These are phyloP conservation scores for Metschnikowia orientalis DNA, from an alignment of 805 yeast species.

Conservation along the genomic window DNA sequence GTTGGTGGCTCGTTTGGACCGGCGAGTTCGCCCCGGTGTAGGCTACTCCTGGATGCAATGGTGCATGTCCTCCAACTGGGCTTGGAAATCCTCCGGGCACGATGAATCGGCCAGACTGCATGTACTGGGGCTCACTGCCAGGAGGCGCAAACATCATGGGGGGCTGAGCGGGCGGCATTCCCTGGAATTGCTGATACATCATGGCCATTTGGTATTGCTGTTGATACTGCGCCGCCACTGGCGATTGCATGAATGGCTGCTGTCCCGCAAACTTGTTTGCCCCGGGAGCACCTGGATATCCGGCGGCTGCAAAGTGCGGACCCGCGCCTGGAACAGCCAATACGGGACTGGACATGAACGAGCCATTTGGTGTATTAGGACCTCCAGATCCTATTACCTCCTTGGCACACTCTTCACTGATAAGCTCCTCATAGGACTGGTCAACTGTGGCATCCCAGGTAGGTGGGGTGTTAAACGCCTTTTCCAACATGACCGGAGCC, in stretches of 20 bases:
- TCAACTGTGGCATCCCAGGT: conserved; percentile 66
- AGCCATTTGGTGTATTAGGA: conserved; percentile 19
- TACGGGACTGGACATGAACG: conserved; percentile 32
- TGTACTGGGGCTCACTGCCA: conserved; percentile 28
- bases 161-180: conserved; percentile 31
- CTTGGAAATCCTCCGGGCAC: conserved; percentile 27
- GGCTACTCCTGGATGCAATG: conserved; percentile 16
- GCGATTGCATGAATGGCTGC: conserved; percentile 29
- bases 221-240: conserved; percentile 29
- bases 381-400: conserved; percentile 5
- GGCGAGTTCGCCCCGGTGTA: conserved; percentile 8
- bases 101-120: conserved; percentile 35
- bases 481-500: conserved; percentile 42
- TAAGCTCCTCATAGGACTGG: conserved; percentile 49
- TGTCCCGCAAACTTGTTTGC: conserved; percentile 19
- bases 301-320: conserved; percentile 19
- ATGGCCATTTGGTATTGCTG: conserved; percentile 37
- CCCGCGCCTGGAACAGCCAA: conserved; percentile 18
- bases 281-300: conserved; percentile 13
- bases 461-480: conserved; percentile 69
- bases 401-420: conserved; percentile 34
- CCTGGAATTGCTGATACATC: conserved; percentile 35
- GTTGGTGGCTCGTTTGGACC: conserved; percentile 3
- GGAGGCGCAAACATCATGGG: conserved; percentile 30
- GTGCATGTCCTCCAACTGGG: conserved; percentile 23